Evolutionary conservation across 331 rosid species (phyloP).

Genomic region (Ulmus americana): DNA sequence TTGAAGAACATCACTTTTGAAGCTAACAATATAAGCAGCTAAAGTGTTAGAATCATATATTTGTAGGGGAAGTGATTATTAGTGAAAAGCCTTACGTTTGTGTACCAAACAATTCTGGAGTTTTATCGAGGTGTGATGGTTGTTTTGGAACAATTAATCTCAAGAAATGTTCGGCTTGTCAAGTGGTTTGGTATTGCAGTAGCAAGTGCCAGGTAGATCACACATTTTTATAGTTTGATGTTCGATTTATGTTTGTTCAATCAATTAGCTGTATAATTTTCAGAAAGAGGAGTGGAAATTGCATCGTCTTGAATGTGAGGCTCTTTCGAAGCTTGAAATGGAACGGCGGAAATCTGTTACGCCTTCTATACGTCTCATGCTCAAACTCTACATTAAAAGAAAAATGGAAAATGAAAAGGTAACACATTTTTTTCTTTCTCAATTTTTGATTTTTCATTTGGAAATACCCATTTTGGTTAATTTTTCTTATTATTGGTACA

Average conservation of each 20-base stretch:
- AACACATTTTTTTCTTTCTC: neutral
- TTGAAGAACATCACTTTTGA: too few species aligned
- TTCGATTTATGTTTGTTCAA: constrained; percentile 1
- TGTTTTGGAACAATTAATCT: constrained; percentile 54
- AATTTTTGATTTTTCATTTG: neutral
- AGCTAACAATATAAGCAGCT: too few species aligned
- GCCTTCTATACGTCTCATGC: constrained; percentile 72
- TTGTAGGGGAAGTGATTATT: constrained; percentile 68
- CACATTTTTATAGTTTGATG: neutral
- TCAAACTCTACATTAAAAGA: constrained; percentile 62
- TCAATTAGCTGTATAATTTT: constrained; percentile 7
- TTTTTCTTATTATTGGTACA: neutral
- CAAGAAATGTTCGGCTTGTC: constrained; percentile 74
- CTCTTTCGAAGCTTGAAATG: constrained; percentile 52
- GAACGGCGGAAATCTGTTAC: constrained; percentile 58
- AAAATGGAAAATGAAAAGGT: constrained; percentile 73
- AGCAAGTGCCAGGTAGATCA: constrained; percentile 61
- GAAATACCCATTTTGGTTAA: neutral
- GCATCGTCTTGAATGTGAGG: constrained; percentile 85
- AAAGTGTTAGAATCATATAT: neutral
- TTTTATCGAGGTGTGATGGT: constrained; percentile 54
- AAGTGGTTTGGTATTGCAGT: constrained; percentile 64
- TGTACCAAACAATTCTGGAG: constrained; percentile 58
- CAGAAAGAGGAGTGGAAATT: constrained; percentile 82
- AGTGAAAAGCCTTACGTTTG: constrained; percentile 66